These are phyloP conservation scores for Trypanosoma scelopori DNA, from an alignment of 208 protist genomes.

Conservation along the genomic window DNA sequence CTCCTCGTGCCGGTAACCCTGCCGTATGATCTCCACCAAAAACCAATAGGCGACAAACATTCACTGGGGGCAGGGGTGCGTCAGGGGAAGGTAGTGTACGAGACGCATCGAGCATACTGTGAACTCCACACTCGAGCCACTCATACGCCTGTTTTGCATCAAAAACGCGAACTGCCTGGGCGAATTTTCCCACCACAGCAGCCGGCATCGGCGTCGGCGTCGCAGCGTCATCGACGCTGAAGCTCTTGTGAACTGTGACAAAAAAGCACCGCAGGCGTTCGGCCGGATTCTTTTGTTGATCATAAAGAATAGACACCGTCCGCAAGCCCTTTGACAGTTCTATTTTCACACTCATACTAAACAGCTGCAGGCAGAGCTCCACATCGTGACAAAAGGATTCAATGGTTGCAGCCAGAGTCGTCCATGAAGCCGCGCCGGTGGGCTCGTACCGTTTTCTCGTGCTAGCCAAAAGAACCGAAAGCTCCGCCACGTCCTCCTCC, in stretches of 20 bases:
- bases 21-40: background rate
- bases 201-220: slow-evolving; percentile 9
- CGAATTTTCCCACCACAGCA: slow-evolving; percentile 23
- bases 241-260: slow-evolving; percentile 19
- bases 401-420: slow-evolving; percentile 28
- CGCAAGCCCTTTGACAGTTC: slow-evolving; percentile 40
- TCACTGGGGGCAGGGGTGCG: background rate
- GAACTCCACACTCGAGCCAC: slow-evolving; percentile 16
- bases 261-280: slow-evolving; percentile 48
- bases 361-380: slow-evolving; percentile 64
- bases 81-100: background rate
- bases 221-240: slow-evolving; percentile 22
- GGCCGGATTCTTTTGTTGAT: slow-evolving; percentile 15
- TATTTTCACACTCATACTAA: slow-evolving; percentile 36
- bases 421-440: slow-evolving; percentile 36
- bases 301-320: slow-evolving; percentile 56
- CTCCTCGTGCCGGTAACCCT: background rate
- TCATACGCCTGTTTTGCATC: slow-evolving; percentile 21
- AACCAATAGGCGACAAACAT: slow-evolving; percentile 1
- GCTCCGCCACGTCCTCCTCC: slow-evolving; percentile 29
- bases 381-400: slow-evolving; percentile 29
- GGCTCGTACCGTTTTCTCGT: slow-evolving; percentile 26
- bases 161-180: slow-evolving; percentile 22
- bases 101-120: slow-evolving; percentile 4
- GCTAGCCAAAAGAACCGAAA: slow-evolving; percentile 19